These are phyloP conservation scores for Trypanosoma cruzi DNA, from an alignment of 208 protist genomes.

Conservation along the genomic window DNA sequence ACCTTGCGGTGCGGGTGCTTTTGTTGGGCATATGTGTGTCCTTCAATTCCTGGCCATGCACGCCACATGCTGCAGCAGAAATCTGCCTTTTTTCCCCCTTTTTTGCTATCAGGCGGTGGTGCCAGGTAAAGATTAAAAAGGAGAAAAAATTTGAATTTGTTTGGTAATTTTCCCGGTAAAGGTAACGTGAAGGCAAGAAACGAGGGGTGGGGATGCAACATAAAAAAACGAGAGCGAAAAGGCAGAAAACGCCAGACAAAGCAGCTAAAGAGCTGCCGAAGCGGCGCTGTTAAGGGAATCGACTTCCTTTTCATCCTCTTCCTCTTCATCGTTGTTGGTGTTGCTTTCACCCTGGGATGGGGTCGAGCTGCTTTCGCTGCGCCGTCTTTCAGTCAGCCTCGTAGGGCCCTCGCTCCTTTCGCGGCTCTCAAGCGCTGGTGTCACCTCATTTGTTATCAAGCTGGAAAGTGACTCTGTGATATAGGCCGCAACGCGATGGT, in stretches of 20 bases:
- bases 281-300: background rate
- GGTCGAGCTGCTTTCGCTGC: background rate
- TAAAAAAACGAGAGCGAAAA: no score
- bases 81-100: no score
- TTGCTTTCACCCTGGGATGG: background rate
- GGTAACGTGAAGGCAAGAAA: no score
- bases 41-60: no score
- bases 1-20: no score
- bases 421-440: slow-evolving; percentile 37
- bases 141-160: no score
- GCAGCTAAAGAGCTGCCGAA: background rate
- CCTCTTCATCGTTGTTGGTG: background rate
- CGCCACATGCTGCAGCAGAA: no score
- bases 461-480: slow-evolving; percentile 34
- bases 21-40: no score
- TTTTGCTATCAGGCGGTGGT: no score
- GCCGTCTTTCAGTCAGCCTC: background rate
- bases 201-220: no score
- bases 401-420: background rate
- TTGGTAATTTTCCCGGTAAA: no score
- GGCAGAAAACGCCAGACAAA: background rate
- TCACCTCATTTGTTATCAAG: slow-evolving; percentile 50
- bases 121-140: no score
- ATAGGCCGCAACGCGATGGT: slow-evolving; percentile 33
- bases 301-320: background rate